These are phyloP conservation scores for Mortierella sp. DNA, from an alignment of 371 early-diverging fungal species.

Conservation along the genomic window DNA sequence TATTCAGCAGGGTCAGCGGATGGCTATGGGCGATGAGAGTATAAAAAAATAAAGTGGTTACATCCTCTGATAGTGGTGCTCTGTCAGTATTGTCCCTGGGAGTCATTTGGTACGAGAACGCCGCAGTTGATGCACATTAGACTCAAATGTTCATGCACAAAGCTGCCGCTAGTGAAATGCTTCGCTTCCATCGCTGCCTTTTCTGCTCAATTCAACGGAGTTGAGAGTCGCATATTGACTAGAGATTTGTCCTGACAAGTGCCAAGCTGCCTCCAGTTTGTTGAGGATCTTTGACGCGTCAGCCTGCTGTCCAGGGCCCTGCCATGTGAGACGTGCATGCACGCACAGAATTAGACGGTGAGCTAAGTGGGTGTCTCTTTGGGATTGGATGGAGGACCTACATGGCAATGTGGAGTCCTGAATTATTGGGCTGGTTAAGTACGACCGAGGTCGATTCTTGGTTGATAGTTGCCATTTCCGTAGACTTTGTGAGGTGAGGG, in stretches of 20 bases:
- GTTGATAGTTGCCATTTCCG: conserved; percentile 33
- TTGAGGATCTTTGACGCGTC: too few relatives aligned
- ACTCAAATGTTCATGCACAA: background rate
- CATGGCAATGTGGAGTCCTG: conserved; percentile 55
- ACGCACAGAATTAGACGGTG: background rate
- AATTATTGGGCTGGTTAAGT: conserved; percentile 54
- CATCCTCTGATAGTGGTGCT: background rate
- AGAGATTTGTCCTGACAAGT: too few relatives aligned
- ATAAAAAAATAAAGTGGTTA: background rate
- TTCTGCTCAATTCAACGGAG: too few relatives aligned
- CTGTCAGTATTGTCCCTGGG: background rate
- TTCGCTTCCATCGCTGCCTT: too few relatives aligned
- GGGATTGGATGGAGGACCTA: conserved; percentile 4
- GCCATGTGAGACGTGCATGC: too few relatives aligned
- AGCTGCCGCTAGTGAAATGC: too few relatives aligned
- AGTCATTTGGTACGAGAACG: background rate
- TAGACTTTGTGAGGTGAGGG: background rate
- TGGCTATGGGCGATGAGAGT: conserved; percentile 61
- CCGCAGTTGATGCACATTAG: background rate
- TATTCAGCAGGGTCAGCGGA: conserved; percentile 86
- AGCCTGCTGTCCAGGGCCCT: too few relatives aligned
- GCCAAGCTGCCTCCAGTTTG: too few relatives aligned
- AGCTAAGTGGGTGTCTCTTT: background rate
- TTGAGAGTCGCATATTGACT: too few relatives aligned
- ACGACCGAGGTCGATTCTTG: conserved; percentile 49